Percentiles rank a stretch among this genome's conserved stretches.
Evolutionary conservation across 371 early-diverging fungal genomes (phyloP).

Genomic region (Mortierella sp.): DNA sequence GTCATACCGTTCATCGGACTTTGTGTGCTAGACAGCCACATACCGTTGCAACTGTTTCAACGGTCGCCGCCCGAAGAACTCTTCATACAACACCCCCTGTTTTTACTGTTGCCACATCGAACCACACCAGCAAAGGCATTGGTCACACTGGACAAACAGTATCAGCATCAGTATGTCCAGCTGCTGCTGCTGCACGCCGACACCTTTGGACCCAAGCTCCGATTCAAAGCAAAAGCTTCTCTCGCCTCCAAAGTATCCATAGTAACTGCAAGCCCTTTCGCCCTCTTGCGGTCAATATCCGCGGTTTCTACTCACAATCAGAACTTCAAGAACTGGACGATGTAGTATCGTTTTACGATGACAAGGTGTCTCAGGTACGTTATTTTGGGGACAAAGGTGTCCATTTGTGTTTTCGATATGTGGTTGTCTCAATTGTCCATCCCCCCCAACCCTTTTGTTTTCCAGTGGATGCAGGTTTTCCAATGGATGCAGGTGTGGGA

Average conservation of each 20-base stretch:
- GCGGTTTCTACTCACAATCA: slow-evolving; percentile 23
- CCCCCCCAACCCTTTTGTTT: too few relatives aligned
- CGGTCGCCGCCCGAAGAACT: neutral
- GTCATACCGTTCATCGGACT: neutral
- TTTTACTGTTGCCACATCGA: neutral
- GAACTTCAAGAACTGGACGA: slow-evolving; percentile 46
- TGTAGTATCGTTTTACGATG: slow-evolving; percentile 59
- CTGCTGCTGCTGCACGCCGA: slow-evolving; percentile 9
- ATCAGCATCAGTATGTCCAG: too few relatives aligned
- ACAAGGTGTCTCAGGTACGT: slow-evolving; percentile 54
- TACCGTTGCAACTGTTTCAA: neutral
- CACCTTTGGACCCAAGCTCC: slow-evolving; percentile 22
- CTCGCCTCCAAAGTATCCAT: neutral
- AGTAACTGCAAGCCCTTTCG: neutral
- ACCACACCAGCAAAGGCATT: slow-evolving; percentile 3
- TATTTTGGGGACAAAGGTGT: neutral
- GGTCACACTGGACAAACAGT: neutral
- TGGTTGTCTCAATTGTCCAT: too few relatives aligned
- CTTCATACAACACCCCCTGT: neutral
- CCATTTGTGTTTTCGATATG: too few relatives aligned
- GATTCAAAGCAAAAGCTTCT: neutral
- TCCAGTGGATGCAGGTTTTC: too few relatives aligned
- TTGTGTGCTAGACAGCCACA: neutral
- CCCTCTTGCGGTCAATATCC: neutral
- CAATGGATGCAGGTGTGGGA: neutral